Percentiles rank a stretch among this genome's conserved stretches.
Evolutionary conservation across 306 rosid species (phyloP).

Genomic region (Glycine tomentella): DNA sequence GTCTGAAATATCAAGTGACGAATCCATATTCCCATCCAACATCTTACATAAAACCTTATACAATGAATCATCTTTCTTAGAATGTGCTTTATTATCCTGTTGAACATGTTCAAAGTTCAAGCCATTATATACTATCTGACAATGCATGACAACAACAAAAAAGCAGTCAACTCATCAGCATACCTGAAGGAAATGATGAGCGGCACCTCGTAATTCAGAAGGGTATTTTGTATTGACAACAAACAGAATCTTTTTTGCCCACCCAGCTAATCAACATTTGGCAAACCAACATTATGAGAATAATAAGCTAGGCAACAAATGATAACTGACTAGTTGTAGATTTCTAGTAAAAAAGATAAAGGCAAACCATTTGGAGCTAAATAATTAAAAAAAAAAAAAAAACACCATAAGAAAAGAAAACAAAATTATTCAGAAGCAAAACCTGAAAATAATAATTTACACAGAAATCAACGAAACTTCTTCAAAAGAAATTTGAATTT

Average conservation of each 20-base stretch:
- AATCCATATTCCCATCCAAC: constrained; percentile 71
- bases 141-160: constrained; percentile 24
- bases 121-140: constrained; percentile 18
- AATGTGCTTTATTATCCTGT: constrained; percentile 62
- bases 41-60: constrained; percentile 66
- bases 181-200: constrained; percentile 77
- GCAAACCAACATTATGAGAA: constrained; percentile 43
- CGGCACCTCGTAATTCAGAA: constrained; percentile 77
- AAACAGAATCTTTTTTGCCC: constrained; percentile 73
- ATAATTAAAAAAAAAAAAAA: background rate
- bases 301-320: constrained; percentile 42
- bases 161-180: constrained; percentile 31
- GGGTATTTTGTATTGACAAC: constrained; percentile 72
- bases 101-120: constrained; percentile 42
- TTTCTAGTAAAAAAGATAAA: background rate
- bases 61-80: constrained; percentile 64
- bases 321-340: constrained; percentile 5
- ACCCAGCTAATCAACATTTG: constrained; percentile 62
- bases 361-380: constrained; percentile 26
- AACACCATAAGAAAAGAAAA: background rate
- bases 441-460: background rate
- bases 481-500: no score
- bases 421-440: background rate
- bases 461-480: no score
- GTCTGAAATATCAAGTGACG: constrained; percentile 58